These are phyloP conservation scores for Phyllosticta capitalensis DNA, from an alignment of 2,329 filamentous ascomycete species.

Conservation along the genomic window DNA sequence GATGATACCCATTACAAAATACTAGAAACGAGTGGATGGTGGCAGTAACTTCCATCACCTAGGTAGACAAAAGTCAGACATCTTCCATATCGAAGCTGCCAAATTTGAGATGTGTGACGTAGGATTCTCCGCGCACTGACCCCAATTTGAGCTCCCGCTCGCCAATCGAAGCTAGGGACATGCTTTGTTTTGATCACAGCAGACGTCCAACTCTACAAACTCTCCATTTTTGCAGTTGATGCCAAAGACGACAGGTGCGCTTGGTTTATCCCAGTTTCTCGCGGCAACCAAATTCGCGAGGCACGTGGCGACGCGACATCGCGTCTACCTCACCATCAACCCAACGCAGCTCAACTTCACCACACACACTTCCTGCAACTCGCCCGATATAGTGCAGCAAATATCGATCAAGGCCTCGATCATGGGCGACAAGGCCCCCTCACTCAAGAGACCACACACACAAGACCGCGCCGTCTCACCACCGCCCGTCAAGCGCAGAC, in stretches of 20 bases:
- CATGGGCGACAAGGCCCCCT: constrained; percentile 5
- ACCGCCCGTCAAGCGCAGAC: constrained; percentile 46
- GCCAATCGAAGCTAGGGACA: background rate
- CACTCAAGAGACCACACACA: constrained; percentile 28
- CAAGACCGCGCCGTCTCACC: constrained; percentile 44
- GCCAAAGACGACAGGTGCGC: background rate
- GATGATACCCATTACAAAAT: background rate
- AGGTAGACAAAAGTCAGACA: background rate
- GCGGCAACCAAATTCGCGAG: background rate
- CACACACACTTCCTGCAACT: background rate
- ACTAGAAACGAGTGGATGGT: too few relatives aligned
- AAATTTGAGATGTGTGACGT: background rate
- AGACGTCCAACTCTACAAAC: background rate
- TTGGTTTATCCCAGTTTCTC: background rate
- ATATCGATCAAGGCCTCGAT: background rate
- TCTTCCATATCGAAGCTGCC: background rate
- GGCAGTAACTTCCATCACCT: too few relatives aligned
- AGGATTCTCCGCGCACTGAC: background rate
- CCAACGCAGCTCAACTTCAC: background rate
- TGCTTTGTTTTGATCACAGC: background rate
- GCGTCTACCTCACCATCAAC: constrained; percentile 13
- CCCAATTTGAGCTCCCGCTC: background rate
- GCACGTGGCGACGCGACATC: constrained; percentile 26
- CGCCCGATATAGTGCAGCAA: background rate
- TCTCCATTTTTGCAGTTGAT: background rate